Conservation (phyloP, 2,329 filamentous ascomycete genomes). For the Diaporthe longicolla region DNA sequence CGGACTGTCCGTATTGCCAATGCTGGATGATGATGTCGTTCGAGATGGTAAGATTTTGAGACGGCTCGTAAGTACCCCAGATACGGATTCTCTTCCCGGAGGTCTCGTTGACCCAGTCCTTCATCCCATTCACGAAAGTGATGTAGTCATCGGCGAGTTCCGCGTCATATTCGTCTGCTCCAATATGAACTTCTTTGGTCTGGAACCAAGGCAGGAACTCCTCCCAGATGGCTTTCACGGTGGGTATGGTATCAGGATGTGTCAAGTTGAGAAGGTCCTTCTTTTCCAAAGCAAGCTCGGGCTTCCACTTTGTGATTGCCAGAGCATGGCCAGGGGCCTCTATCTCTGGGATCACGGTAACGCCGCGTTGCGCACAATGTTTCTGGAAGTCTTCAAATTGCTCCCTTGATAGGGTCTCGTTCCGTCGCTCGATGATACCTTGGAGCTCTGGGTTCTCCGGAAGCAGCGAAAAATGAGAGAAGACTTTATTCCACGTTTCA, state of each 20-base stretch:
- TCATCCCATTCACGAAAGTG: constrained; percentile 60
- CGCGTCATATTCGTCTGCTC: constrained; percentile 67
- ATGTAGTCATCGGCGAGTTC: constrained; percentile 63
- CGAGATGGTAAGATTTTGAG: constrained; percentile 54
- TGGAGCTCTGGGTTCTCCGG: constrained; percentile 48
- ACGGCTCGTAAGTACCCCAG: constrained; percentile 66
- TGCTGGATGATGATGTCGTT: constrained; percentile 60
- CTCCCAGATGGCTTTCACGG: constrained; percentile 65
- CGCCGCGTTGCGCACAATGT: constrained; percentile 20
- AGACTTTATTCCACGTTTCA: constrained; percentile 60
- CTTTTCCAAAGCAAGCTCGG: constrained; percentile 29
- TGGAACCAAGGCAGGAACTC: constrained; percentile 70
- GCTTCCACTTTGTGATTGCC: constrained; percentile 30
- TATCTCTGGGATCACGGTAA: constrained; percentile 31
- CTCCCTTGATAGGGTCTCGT: constrained; percentile 28
- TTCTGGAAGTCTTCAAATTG: constrained; percentile 31
- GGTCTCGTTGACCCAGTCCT: constrained; percentile 62
- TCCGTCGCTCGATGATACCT: constrained; percentile 31
- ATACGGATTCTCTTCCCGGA: constrained; percentile 63
- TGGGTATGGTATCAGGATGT: constrained; percentile 66
- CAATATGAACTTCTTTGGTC: constrained; percentile 67
- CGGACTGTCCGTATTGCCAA: constrained; percentile 64
- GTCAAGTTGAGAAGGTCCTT: constrained; percentile 45
- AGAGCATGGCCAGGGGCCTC: constrained; percentile 32
- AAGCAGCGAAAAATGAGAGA: constrained; percentile 59